These are phyloP conservation scores for Apophysomyces ossiformis DNA, from an alignment of 371 early-diverging fungal species.

Conservation along the genomic window DNA sequence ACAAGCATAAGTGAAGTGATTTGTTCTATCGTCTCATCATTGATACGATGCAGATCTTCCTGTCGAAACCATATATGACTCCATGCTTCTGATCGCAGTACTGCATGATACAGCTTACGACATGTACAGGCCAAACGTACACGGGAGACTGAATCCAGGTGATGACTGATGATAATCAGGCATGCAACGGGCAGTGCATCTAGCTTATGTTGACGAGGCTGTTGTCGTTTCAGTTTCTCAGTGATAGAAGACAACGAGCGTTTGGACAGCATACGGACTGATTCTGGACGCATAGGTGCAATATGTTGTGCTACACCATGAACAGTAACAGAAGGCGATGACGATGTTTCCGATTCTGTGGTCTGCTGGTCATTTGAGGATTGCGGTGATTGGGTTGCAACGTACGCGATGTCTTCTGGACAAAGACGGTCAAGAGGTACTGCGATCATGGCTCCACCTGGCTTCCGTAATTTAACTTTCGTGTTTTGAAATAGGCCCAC, in stretches of 20 bases:
- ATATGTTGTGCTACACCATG: slow-evolving; percentile 25
- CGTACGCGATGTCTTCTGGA: slow-evolving; percentile 39
- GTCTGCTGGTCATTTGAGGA: background rate
- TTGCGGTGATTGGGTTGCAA: slow-evolving; percentile 20
- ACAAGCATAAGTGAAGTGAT: slow-evolving; percentile 18
- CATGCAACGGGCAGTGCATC: slow-evolving; percentile 17
- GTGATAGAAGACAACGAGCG: slow-evolving; percentile 33
- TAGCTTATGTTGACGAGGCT: slow-evolving; percentile 15
- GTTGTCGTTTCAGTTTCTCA: slow-evolving; percentile 20
- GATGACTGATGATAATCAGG: background rate
- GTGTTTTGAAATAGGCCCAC: slow-evolving; percentile 42
- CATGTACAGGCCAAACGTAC: slow-evolving; percentile 20
- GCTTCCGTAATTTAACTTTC: slow-evolving; percentile 45
- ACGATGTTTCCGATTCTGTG: background rate
- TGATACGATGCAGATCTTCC: slow-evolving; percentile 15
- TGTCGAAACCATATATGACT: slow-evolving; percentile 17
- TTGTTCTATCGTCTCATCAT: slow-evolving; percentile 18
- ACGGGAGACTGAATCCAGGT: slow-evolving; percentile 31
- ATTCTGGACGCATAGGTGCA: slow-evolving; percentile 23
- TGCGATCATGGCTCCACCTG: slow-evolving; percentile 41
- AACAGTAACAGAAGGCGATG: slow-evolving; percentile 2
- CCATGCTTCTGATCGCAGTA: slow-evolving; percentile 29
- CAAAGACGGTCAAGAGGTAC: slow-evolving; percentile 41
- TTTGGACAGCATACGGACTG: slow-evolving; percentile 26
- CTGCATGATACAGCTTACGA: slow-evolving; percentile 15